Evolutionary conservation across 2,329 filamentous ascomycete species (phyloP).

Genomic region (Aspergillus caelatus): DNA sequence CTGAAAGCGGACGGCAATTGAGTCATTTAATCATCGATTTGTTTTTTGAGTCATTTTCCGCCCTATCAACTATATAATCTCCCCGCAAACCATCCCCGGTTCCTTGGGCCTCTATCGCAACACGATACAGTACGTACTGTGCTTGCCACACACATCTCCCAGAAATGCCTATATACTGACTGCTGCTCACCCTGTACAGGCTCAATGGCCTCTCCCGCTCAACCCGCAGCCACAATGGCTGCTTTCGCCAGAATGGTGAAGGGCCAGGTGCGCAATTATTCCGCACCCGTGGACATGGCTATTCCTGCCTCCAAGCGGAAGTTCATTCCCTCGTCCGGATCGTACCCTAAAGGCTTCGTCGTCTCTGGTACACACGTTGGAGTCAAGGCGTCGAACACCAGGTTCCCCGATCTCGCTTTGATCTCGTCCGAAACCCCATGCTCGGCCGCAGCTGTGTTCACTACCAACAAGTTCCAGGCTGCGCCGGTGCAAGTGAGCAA

Average conservation of each 20-base stretch:
- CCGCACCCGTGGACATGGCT: constrained; percentile 48
- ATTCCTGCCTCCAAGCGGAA: constrained; percentile 83
- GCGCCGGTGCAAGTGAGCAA: constrained; percentile 88
- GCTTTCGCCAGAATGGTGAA: constrained; percentile 39
- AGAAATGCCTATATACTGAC: constrained; percentile 2
- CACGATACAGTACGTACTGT: not conserved
- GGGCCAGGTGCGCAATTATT: constrained; percentile 47
- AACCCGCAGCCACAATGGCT: constrained; percentile 36
- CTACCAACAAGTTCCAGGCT: constrained; percentile 97
- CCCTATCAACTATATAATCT: constrained; percentile 7
- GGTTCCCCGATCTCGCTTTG: constrained; percentile 86
- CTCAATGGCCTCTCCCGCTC: constrained; percentile 30
- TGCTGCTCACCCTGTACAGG: not conserved
- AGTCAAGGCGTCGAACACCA: constrained; percentile 90
- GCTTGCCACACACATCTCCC: not conserved
- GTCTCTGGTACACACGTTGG: constrained; percentile 88
- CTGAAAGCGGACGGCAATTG: not conserved
- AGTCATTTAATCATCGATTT: constrained; percentile 2
- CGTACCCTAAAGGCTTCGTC: constrained; percentile 86
- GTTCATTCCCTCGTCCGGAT: constrained; percentile 82
- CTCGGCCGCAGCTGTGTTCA: constrained; percentile 89
- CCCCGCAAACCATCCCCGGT: not conserved
- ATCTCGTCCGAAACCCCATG: constrained; percentile 85
- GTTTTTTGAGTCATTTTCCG: constrained; percentile 11
- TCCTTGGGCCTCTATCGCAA: not conserved